phyloP scores from a whole-genome alignment of 2,329 filamentous ascomycete species.

The Beauveria varroae region DNA sequence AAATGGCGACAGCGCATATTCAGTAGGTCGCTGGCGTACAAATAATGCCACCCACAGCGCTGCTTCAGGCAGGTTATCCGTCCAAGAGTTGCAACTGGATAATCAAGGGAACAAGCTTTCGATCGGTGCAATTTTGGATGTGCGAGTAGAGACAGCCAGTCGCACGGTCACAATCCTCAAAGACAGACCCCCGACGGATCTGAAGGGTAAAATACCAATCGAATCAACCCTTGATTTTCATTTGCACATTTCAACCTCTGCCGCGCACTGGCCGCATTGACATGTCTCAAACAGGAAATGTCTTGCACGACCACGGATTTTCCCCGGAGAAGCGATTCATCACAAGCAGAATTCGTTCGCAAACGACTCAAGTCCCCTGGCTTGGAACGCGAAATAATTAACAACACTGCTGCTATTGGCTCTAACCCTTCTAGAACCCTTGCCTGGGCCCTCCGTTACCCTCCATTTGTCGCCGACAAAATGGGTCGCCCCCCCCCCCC shows the following conservation, averaged over 20 bases:
- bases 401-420: not conserved
- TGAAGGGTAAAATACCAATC: no score
- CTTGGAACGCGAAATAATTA: not conserved
- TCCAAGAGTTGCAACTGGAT: not conserved
- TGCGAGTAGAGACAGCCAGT: not conserved
- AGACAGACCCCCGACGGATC: no score
- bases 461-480: not conserved
- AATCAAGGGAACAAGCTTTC: not conserved
- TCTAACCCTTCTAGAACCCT: slow-evolving; percentile 3
- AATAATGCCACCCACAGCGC: not conserved
- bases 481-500: not conserved
- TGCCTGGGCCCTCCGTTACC: not conserved
- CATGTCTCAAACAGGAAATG: not conserved
- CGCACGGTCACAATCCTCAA: not conserved
- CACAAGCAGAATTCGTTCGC: not conserved
- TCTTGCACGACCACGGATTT: not conserved
- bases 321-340: not conserved
- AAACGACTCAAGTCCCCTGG: not conserved
- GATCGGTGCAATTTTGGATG: not conserved
- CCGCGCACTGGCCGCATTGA: not conserved
- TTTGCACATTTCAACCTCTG: no score
- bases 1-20: slow-evolving; percentile 1
- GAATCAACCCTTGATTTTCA: no score
- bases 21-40: slow-evolving; percentile 5
- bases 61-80: not conserved